Conservation (phyloP, 495 filamentous ascomycete genomes). For the Podospora bellae-mahoneyi region DNA sequence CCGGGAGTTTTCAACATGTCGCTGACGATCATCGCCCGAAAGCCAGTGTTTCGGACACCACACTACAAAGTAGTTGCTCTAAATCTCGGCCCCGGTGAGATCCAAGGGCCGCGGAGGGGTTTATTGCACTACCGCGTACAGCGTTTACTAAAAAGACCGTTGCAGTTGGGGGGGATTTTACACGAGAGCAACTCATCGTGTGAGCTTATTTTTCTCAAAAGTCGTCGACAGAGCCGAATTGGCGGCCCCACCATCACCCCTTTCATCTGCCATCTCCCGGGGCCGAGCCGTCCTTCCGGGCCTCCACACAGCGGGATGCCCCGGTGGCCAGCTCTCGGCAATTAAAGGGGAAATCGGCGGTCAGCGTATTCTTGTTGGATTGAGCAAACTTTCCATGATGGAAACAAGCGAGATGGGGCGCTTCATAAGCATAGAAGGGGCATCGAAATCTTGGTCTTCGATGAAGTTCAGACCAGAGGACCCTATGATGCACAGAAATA, state of each 20-base stretch:
- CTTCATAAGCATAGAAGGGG: not conserved
- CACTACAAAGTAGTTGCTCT: not conserved
- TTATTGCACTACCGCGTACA: not conserved
- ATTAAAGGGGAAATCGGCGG: slow-evolving; percentile 8
- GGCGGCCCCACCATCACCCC: slow-evolving; percentile 5
- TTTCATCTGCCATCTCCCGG: slow-evolving; percentile 5
- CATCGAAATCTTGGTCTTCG: not conserved
- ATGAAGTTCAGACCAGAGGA: not conserved
- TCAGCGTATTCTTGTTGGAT: not conserved
- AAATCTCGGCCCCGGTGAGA: not conserved
- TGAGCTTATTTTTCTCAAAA: slow-evolving; percentile 9
- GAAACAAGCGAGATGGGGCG: not conserved
- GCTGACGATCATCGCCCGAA: not conserved
- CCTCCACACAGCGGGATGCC: slow-evolving; percentile 3
- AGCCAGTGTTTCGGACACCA: not conserved
- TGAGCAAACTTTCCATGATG: not conserved
- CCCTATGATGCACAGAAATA: not conserved
- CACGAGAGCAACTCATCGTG: not conserved
- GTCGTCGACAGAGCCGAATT: not conserved
- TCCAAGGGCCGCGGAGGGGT: not conserved
- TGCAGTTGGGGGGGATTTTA: not conserved
- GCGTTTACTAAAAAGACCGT: not conserved
- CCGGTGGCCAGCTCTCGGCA: not conserved
- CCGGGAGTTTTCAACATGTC: not conserved
- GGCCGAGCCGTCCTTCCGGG: slow-evolving; percentile 18